These are phyloP conservation scores for Rugiboletus extremiorientalis DNA, from an alignment of 1,284 basidiomycete genomes.

Conservation along the genomic window DNA sequence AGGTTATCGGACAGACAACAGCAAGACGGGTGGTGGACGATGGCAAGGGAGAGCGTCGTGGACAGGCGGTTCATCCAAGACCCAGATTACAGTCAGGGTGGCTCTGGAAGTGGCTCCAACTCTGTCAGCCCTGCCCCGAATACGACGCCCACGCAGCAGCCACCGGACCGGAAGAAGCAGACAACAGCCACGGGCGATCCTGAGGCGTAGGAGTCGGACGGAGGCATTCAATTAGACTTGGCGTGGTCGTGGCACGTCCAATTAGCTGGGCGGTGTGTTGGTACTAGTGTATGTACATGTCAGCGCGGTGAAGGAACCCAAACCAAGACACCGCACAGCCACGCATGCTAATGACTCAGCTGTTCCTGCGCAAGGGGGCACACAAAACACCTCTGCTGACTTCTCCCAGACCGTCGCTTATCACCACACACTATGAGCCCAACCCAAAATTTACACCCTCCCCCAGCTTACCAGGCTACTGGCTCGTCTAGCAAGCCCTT, in stretches of 20 bases:
- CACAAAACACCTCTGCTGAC: conserved; percentile 1
- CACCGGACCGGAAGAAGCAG: conserved; percentile 2
- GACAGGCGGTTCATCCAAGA: conserved; percentile 22
- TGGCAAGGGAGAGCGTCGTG: neutral
- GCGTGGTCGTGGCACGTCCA: neutral
- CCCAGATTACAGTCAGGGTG: conserved; percentile 32
- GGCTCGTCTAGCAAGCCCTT: conserved; percentile 36
- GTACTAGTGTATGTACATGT: neutral
- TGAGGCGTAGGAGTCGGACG: neutral
- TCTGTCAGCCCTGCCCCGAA: conserved; percentile 8
- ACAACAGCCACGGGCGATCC: conserved; percentile 5
- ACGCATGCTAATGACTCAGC: conserved; percentile 31
- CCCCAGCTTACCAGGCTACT: conserved; percentile 49
- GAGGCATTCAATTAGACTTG: neutral
- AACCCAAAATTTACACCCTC: conserved; percentile 48
- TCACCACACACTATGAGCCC: conserved; percentile 30
- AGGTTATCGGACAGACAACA: neutral
- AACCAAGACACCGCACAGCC: conserved; percentile 24
- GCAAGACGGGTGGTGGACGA: neutral
- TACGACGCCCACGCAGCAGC: conserved; percentile 14
- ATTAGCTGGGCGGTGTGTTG: no score
- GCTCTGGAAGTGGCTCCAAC: neutral
- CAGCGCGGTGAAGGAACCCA: conserved; percentile 5
- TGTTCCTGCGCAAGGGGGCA: neutral
- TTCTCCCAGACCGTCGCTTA: conserved; percentile 16